Evolutionary conservation across 2,329 filamentous ascomycete species (phyloP).

Genomic region (Exophiala sp.): DNA sequence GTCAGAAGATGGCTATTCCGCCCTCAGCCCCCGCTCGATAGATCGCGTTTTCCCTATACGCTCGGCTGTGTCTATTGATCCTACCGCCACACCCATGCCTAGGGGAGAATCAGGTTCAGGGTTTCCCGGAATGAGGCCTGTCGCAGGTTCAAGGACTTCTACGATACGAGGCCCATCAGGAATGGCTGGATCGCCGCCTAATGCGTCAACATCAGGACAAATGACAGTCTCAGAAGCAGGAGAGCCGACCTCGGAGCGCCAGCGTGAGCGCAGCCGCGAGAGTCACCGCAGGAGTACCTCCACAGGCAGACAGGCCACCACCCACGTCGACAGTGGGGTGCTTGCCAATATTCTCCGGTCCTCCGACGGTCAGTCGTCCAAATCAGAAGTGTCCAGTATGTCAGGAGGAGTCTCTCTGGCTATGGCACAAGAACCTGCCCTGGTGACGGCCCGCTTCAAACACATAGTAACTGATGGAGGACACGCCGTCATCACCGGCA

Average conservation of each 20-base stretch:
- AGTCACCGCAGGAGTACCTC: background rate
- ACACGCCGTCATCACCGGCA: slow-evolving; percentile 77
- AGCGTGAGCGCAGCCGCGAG: background rate
- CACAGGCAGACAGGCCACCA: background rate
- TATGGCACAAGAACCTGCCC: slow-evolving; percentile 35
- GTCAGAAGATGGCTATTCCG: slow-evolving; percentile 6
- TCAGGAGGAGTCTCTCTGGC: slow-evolving; percentile 17
- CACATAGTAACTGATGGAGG: slow-evolving; percentile 73
- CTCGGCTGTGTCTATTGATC: slow-evolving; percentile 71
- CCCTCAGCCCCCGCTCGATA: slow-evolving; percentile 32
- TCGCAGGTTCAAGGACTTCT: background rate
- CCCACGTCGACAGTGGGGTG: slow-evolving; percentile 5
- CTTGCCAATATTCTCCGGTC: slow-evolving; percentile 9
- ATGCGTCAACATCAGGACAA: background rate
- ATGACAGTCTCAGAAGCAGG: slow-evolving; percentile 1
- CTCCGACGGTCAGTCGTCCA: slow-evolving; percentile 12
- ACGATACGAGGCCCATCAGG: background rate
- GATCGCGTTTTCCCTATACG: slow-evolving; percentile 77
- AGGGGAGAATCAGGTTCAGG: slow-evolving; percentile 8
- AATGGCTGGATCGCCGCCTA: background rate
- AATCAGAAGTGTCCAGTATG: slow-evolving; percentile 17
- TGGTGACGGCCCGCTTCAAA: slow-evolving; percentile 69
- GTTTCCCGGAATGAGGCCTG: slow-evolving; percentile 17
- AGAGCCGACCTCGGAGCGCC: background rate
- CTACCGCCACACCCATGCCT: slow-evolving; percentile 38